Base-by-base conservation (phyloP, 192 early-diverging fungal species). In the Coemansia sp. region DNA sequence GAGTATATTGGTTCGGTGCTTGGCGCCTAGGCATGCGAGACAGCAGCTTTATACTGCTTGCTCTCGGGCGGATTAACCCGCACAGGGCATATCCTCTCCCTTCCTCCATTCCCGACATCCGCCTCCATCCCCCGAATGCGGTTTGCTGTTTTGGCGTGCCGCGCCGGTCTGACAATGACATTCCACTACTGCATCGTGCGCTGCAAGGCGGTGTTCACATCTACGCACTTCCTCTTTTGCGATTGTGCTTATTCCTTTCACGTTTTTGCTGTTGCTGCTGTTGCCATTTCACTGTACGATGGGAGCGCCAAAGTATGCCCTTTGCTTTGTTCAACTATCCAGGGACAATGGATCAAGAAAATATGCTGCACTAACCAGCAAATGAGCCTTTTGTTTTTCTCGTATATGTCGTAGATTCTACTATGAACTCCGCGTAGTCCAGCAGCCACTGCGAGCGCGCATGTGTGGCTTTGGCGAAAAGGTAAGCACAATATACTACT, bases 401-500 rank as follows among this genome's bases (percentile, higher is more conserved):
- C n/a, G n/a, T n/a, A n/a, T n/a, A n/a, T n/a, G n/a, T n/a, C n/a
- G 57, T 82, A 82, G 79, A 60, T 82, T 76, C 59, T 81, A 72
- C 24, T 87, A 88, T 62, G 70, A 78, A 29, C 66, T 87, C 10
- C 68, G 71, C 10, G 87, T 92, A 31, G 64, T 83, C 10, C 90
- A 92, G 64, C 83, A 92, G 51, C 90, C 90, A 14, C 68, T 83
- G 22, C 77, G 84, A 27, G 90, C 88, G 20, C 86, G 88, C 29
- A 86, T 83, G 77, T 89, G 87, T 64, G 90, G 87, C n/a, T 90
- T 89, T 76, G 87, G 86, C 6, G 88, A 91, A 58, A 89, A 87
- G 65, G 79, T 73, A 77, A 65, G 60, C 0, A 20, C 20, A 46
- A 63, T n/a, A 19, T n/a, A n/a, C n/a, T n/a, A n/a, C n/a, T n/a